Conservation (phyloP, 177 flowering plant species). For the Vitis hybrid region DNA sequence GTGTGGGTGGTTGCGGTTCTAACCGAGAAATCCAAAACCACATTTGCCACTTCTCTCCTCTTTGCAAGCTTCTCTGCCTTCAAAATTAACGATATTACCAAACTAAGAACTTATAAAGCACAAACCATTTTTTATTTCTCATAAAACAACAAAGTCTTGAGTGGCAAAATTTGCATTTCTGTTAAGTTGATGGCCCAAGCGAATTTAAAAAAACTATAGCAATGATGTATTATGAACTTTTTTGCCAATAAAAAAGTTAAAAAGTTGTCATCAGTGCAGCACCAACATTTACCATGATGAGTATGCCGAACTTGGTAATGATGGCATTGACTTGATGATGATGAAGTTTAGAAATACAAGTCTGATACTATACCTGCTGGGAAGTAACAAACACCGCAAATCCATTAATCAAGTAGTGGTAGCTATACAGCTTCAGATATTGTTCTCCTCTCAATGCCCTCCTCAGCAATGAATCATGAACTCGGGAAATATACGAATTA, state of each 20-base stretch:
- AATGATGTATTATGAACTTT: no score
- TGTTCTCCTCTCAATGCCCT: slow-evolving; percentile 75
- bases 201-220: no score
- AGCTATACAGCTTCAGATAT: slow-evolving; percentile 90
- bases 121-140: background rate
- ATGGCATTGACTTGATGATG: background rate
- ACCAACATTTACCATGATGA: background rate
- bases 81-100: slow-evolving; percentile 13
- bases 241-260: background rate
- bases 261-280: background rate
- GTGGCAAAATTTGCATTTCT: no score
- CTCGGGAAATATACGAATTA: slow-evolving; percentile 46
- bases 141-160: background rate
- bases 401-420: slow-evolving; percentile 92
- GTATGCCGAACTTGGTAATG: background rate
- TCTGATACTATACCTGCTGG: slow-evolving; percentile 56
- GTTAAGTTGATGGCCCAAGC: background rate
- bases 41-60: slow-evolving; percentile 84
- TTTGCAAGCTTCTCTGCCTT: slow-evolving; percentile 80
- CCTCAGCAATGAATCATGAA: slow-evolving; percentile 78
- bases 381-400: slow-evolving; percentile 88
- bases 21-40: slow-evolving; percentile 83
- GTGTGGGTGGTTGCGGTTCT: slow-evolving; percentile 95
- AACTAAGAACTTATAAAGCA: background rate
- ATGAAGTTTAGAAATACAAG: background rate